phyloP scores from a whole-genome alignment of 306 rosid genomes.

The Gillenia trifoliata region DNA sequence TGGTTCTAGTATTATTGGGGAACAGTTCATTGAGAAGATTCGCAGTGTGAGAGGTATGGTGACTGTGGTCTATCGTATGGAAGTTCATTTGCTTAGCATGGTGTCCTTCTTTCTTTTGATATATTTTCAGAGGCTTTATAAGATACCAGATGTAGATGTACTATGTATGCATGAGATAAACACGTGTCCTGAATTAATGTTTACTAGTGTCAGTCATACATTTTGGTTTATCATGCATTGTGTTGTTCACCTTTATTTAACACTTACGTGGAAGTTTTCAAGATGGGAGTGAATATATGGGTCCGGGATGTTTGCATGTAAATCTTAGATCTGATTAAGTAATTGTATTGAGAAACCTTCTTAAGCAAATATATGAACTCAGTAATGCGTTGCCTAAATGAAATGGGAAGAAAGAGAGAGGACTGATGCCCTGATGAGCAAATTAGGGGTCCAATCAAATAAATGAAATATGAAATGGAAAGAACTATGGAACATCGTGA shows the following conservation, averaged over 20 bases:
- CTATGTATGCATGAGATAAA: not conserved
- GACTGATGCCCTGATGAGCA: too few relatives aligned
- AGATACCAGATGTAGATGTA: not conserved
- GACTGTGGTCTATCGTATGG: constrained; percentile 4
- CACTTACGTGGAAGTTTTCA: too few relatives aligned
- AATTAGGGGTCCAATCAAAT: too few relatives aligned
- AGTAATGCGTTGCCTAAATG: too few relatives aligned
- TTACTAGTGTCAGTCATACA: not conserved
- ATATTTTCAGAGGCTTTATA: not conserved
- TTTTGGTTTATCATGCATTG: not conserved
- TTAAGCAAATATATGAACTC: not conserved
- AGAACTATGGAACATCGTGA: too few relatives aligned
- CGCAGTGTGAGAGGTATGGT: constrained; percentile 74
- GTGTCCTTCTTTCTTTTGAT: not conserved
- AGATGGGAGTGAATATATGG: not conserved
- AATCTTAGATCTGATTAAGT: not conserved
- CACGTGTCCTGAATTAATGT: not conserved
- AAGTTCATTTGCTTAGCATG: constrained; percentile 17
- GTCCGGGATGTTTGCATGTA: not conserved
- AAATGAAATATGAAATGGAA: too few relatives aligned
- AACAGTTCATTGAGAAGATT: constrained; percentile 88
- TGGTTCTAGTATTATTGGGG: constrained; percentile 65
- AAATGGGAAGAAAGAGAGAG: too few relatives aligned
- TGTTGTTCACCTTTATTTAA: too few relatives aligned
- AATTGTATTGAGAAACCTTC: not conserved